These are phyloP conservation scores for Cordyceps sp. DNA, from an alignment of 2,329 filamentous ascomycete genomes.

Conservation along the genomic window DNA sequence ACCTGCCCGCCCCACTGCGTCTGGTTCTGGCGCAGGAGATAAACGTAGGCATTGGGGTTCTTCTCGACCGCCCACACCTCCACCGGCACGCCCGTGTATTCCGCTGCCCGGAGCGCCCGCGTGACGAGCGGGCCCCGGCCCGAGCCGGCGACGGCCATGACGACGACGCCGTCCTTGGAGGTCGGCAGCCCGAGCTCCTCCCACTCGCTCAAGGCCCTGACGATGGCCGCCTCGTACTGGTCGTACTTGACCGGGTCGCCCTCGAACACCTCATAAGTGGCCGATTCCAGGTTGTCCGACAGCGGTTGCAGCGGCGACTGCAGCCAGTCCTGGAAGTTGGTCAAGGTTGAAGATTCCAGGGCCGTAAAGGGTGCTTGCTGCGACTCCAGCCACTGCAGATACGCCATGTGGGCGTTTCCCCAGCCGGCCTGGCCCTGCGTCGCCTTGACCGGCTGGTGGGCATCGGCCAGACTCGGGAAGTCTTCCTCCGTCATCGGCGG, in stretches of 20 bases:
- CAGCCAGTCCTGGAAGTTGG: conserved; percentile 74
- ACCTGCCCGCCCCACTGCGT: conserved; percentile 67
- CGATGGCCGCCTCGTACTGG: conserved; percentile 79
- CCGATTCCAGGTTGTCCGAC: conserved; percentile 89
- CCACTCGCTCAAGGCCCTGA: conserved; percentile 70
- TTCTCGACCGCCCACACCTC: conserved; percentile 92
- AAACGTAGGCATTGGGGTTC: conserved; percentile 93
- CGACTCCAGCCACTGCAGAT: conserved; percentile 69
- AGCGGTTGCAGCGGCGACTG: conserved; percentile 89
- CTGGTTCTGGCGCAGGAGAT: conserved; percentile 74
- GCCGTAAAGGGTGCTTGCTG: conserved; percentile 50
- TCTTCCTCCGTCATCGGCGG: conserved; percentile 26
- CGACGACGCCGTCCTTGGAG: conserved; percentile 51
- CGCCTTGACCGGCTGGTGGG: conserved; percentile 20
- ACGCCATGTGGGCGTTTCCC: conserved; percentile 45
- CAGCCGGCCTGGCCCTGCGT: conserved; percentile 13
- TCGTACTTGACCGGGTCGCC: conserved; percentile 97
- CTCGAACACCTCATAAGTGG: conserved; percentile 97
- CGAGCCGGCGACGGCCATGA: conserved; percentile 84
- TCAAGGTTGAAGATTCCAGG: conserved; percentile 34
- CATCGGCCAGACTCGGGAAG: conserved; percentile 58
- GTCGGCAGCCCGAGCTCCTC: conserved; percentile 53
- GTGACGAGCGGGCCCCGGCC: conserved; percentile 87
- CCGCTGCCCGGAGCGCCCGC: conserved; percentile 66
- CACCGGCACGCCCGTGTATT: conserved; percentile 58